A percentile compares a stretch with the other conserved stretches of the same genome.
Evolutionary conservation across 2,329 filamentous ascomycete species (phyloP).

Genomic region (Cladobotryum mycophilum): DNA sequence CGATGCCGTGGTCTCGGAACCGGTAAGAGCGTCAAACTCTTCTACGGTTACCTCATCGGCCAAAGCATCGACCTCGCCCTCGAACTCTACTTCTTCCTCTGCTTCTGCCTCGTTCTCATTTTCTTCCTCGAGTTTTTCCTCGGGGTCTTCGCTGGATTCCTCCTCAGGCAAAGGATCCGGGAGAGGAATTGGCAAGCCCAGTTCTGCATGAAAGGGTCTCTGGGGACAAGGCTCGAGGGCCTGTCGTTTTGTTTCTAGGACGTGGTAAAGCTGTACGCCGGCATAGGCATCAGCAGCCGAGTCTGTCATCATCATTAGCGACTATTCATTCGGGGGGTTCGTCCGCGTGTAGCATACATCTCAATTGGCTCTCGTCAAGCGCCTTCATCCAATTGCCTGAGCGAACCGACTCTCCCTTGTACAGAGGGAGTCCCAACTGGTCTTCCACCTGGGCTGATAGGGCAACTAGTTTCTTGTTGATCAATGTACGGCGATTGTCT

Average conservation of each 20-base stretch:
- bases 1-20: neutral
- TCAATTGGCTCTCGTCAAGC: conserved; percentile 58
- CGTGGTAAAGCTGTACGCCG: conserved; percentile 64
- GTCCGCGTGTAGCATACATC: conserved; percentile 49
- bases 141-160: conserved; percentile 4
- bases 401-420: conserved; percentile 65
- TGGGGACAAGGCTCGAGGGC: conserved; percentile 64
- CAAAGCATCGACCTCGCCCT: conserved; percentile 25
- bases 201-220: conserved; percentile 61
- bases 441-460: conserved; percentile 66
- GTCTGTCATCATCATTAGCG: conserved; percentile 39
- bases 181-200: conserved; percentile 56
- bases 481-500: conserved; percentile 41
- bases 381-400: conserved; percentile 65
- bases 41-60: conserved; percentile 3
- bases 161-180: conserved; percentile 20
- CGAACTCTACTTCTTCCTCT: too few species aligned
- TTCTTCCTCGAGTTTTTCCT: conserved; percentile 4
- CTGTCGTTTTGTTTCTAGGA: conserved; percentile 62
- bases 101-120: too few species aligned
- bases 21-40: neutral
- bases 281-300: conserved; percentile 82
- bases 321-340: neutral
- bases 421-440: conserved; percentile 65
- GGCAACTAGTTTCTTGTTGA: conserved; percentile 61